A percentile compares a stretch with the other conserved stretches of the same genome.
Evolutionary conservation across 805 yeast species (phyloP).

Genomic region (Pichia ethanolica): DNA sequence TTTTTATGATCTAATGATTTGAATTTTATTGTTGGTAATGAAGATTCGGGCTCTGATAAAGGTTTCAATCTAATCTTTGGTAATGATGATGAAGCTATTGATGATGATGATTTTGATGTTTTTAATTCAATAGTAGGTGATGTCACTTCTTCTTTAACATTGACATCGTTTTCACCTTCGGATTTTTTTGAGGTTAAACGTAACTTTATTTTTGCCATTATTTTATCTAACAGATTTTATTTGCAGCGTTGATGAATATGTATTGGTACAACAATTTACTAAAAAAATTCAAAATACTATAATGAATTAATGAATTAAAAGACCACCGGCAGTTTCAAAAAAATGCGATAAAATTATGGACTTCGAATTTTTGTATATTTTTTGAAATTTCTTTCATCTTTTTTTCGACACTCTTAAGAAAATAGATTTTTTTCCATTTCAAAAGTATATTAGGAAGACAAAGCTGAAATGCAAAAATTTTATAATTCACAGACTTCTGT

Average conservation of each 20-base stretch:
- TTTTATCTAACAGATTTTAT: too few relatives aligned
- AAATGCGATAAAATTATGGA: too few relatives aligned
- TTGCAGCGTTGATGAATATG: too few relatives aligned
- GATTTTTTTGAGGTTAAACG: constrained; percentile 1
- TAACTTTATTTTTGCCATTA: constrained; percentile 6
- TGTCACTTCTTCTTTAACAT: neutral
- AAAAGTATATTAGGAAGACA: neutral
- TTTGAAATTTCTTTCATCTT: too few relatives aligned
- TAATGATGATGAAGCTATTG: neutral
- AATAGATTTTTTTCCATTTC: too few relatives aligned
- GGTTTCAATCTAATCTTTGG: constrained; percentile 13
- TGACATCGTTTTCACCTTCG: constrained; percentile 1
- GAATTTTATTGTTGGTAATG: constrained; percentile 40
- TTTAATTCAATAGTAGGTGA: constrained; percentile 24
- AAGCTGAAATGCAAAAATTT: constrained; percentile 10
- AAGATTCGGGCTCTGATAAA: constrained; percentile 12
- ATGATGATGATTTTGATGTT: constrained; percentile 11
- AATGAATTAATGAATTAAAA: too few relatives aligned
- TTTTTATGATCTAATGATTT: constrained; percentile 48
- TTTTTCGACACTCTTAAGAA: too few relatives aligned
- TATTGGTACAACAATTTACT: too few relatives aligned
- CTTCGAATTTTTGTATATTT: too few relatives aligned
- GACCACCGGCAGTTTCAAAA: too few relatives aligned
- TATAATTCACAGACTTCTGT: constrained; percentile 5
- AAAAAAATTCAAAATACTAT: too few relatives aligned